A percentile compares a stretch with the other conserved stretches of the same genome.
Evolutionary conservation across 2,329 filamentous ascomycete genomes (phyloP).

Genomic region (Tympanopsis confertula): DNA sequence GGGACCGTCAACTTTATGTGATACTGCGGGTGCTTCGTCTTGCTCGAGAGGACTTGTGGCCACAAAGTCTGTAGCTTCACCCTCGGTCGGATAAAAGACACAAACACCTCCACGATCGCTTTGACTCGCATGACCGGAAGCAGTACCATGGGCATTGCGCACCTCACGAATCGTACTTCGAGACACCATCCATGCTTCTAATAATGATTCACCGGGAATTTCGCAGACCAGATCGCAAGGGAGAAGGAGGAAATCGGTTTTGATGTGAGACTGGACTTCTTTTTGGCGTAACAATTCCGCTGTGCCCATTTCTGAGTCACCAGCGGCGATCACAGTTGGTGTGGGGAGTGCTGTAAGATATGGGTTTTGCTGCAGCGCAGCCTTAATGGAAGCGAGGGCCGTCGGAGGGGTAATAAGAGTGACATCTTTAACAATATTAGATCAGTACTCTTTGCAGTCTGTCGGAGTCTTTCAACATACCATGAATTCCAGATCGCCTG

Average conservation of each 20-base stretch:
- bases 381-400: slow-evolving; percentile 26
- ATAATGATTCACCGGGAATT: slow-evolving; percentile 40
- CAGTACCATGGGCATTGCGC: slow-evolving; percentile 14
- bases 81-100: slow-evolving; percentile 50
- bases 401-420: slow-evolving; percentile 32
- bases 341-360: slow-evolving; percentile 33
- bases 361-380: slow-evolving; percentile 32
- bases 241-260: slow-evolving; percentile 48
- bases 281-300: slow-evolving; percentile 46
- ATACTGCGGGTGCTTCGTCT: slow-evolving; percentile 25
- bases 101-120: slow-evolving; percentile 45
- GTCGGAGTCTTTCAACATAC: slow-evolving; percentile 13
- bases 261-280: slow-evolving; percentile 45
- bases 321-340: slow-evolving; percentile 36
- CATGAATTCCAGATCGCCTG: slow-evolving; percentile 31
- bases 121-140: slow-evolving; percentile 34
- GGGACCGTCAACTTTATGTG: slow-evolving; percentile 19
- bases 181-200: slow-evolving; percentile 51
- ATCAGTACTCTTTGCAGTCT: background rate
- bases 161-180: slow-evolving; percentile 28
- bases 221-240: slow-evolving; percentile 56
- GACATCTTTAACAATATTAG: slow-evolving; percentile 19
- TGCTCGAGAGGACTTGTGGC: slow-evolving; percentile 38
- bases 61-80: slow-evolving; percentile 52
- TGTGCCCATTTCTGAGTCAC: slow-evolving; percentile 42